Base-by-base conservation (phyloP, 2,329 filamentous ascomycete genomes). In the Zarea fungicola region DNA sequence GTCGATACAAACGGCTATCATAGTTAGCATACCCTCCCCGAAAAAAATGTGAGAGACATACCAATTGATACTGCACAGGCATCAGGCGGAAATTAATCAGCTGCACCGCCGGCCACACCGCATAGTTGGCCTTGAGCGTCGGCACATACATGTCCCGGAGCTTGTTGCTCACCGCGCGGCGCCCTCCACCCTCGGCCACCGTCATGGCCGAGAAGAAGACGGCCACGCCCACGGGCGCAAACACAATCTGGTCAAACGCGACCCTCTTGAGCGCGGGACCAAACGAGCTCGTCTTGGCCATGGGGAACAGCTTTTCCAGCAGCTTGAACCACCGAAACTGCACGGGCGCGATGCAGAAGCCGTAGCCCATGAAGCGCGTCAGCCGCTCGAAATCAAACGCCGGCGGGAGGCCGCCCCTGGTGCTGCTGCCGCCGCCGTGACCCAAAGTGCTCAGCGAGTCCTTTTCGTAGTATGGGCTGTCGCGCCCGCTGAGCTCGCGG, bases 121-220 rank as follows among this genome's bases (percentile, higher is more conserved):
- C 75, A 61, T 86, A 99, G 70, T 99, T 99, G 58, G 92, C 91
- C 75, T 96, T 96, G 57, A 99, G 75, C 8, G 93, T 92, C 13
- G 92, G 90, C 50, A 96, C 68, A 65, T 96, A 99, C 70, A 97
- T 91, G 63, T 96, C 92, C 61, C 87, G 80, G 59, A 99, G 84
- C 75, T 99, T 99, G 64, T 84, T 79, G 53, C 77, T 71, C 42
- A 99, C 77, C 7, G 88, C 91, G 52, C 87, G 78, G 60, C 80
- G 82, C 26, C 90, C 89, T 50, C 93, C 93, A 22, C 93, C 93
- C 70, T 99, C 93, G 11, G 92, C 88, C 14, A 97, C 69, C 0
- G 93, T 97, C 92, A 99, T 97, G 69, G 85, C 92, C 1, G 88
- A 90, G 67, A 97, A 99, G 75, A 99, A 99, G 57, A 80, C 77